A percentile compares a stretch with the other conserved stretches of the same genome.
These are phyloP conservation scores for Aspergillus homomorphus DNA, from an alignment of 495 filamentous ascomycete species.

Conservation along the genomic window DNA sequence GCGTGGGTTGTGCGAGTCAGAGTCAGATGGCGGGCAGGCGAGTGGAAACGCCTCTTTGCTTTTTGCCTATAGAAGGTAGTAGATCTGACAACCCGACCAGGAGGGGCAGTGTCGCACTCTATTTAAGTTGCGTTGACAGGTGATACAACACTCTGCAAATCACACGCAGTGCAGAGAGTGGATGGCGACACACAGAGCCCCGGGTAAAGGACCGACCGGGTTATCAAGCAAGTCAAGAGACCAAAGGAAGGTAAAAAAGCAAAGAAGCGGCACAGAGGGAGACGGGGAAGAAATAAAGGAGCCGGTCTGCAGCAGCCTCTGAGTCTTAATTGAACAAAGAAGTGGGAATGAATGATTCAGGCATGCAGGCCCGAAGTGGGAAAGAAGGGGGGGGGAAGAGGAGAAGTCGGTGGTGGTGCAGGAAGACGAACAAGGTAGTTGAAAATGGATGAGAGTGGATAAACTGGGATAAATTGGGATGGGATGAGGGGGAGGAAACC, in stretches of 20 bases:
- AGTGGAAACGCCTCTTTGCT: neutral
- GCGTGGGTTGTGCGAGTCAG: neutral
- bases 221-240: neutral
- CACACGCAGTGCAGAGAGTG: neutral
- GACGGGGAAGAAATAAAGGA: neutral
- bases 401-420: neutral
- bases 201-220: neutral
- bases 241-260: neutral
- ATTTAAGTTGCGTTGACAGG: neutral
- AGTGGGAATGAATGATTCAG: no score
- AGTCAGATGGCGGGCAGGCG: neutral
- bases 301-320: neutral
- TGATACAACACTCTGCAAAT: neutral
- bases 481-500: slow-evolving; percentile 11
- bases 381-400: neutral
- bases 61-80: neutral
- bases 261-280: neutral
- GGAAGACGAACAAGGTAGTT: neutral
- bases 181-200: no score
- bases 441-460: neutral
- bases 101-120: neutral
- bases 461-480: neutral
- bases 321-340: neutral
- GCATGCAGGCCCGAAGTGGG: neutral
- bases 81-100: neutral